phyloP scores from a whole-genome alignment of 2,329 filamentous ascomycete genomes.

The Penicillium oxalicum region DNA sequence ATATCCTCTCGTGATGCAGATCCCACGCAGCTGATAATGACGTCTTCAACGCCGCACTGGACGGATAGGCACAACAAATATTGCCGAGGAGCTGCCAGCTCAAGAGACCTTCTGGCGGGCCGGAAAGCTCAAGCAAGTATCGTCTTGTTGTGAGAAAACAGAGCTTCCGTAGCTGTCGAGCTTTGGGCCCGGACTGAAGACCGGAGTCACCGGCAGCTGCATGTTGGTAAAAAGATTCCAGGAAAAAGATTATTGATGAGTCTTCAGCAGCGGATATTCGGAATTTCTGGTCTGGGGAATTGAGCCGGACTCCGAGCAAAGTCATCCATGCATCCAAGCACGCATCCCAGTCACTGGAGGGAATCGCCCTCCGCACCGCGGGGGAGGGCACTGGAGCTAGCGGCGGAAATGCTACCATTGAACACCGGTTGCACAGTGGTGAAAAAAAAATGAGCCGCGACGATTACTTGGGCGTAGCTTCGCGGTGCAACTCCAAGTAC shows the following conservation, averaged over 20 bases:
- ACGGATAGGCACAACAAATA: constrained; percentile 61
- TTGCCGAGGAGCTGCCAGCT: constrained; percentile 64
- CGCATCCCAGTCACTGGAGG: constrained; percentile 66
- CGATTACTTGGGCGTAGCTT: too few species aligned
- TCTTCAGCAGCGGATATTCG: constrained; percentile 47
- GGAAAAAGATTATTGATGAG: constrained; percentile 56
- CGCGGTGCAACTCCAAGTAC: too few species aligned
- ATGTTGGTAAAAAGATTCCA: constrained; percentile 61
- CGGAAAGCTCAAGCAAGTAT: constrained; percentile 45
- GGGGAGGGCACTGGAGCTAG: constrained; percentile 72
- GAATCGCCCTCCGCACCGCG: constrained; percentile 60
- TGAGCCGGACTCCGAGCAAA: constrained; percentile 60
- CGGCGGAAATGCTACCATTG: constrained; percentile 54
- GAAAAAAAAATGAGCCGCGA: not conserved
- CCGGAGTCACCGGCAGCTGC: constrained; percentile 31
- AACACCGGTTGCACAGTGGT: not conserved
- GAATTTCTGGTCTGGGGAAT: constrained; percentile 54
- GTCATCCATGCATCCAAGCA: constrained; percentile 72
- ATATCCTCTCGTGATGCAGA: constrained; percentile 28
- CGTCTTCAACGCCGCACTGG: constrained; percentile 50
- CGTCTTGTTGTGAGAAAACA: constrained; percentile 60
- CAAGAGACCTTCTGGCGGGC: constrained; percentile 47
- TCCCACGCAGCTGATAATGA: constrained; percentile 49
- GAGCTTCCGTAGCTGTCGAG: constrained; percentile 52
- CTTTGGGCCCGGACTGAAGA: constrained; percentile 32